Base-by-base conservation (phyloP, 768 basidiomycete species). In the Leccinum arenicola region DNA sequence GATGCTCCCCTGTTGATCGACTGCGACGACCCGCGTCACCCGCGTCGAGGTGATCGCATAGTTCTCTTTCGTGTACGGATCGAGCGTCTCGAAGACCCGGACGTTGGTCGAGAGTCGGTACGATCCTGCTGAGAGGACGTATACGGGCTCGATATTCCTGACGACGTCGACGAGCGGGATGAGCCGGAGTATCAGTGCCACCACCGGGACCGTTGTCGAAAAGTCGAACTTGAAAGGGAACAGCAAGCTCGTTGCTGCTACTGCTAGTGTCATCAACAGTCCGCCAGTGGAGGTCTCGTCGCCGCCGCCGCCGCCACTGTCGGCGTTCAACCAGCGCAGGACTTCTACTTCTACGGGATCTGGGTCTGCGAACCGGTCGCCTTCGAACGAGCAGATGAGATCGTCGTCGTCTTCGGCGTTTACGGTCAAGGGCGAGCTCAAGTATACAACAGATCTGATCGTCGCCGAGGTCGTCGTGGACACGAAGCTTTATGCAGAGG, bases 41-140 rank as follows among this genome's bases (percentile, higher is more conserved):
- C 89, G 76, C 40, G 95, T 93, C 4, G 94, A 97, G 1, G 95
- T 96, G 49, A 98, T 96, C 12, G 93, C 84, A 68, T 94, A 96
- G 63, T 93, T 93, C 73, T 96, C 94, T 60, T 87, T 88, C 23
- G 93, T 89, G 64, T 98, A 98, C 0, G 95, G 95, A 68, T 98
- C 96, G 50, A 98, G 82, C 4, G 96, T 98, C 77, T 99, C 95
- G 66, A 97, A 74, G 33, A 96, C 86, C 97, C 97, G 87, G 60
- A 74, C 78, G 45, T 73, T 89, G 66, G 71, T 91, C n/a, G 69
- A 76, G 19, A 81, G 82, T n/a, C 75, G 66, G 47, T 91, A 83
- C 68, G 70, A 74, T 33, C 77, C 82, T 23, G 78, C 78, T 27
- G 78, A 76, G 59, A 80, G 75, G 68, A 73, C 79, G 11, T 88